phyloP scores from a whole-genome alignment of 1,139 yeast genomes.

The Spathaspora jeffriesii region DNA sequence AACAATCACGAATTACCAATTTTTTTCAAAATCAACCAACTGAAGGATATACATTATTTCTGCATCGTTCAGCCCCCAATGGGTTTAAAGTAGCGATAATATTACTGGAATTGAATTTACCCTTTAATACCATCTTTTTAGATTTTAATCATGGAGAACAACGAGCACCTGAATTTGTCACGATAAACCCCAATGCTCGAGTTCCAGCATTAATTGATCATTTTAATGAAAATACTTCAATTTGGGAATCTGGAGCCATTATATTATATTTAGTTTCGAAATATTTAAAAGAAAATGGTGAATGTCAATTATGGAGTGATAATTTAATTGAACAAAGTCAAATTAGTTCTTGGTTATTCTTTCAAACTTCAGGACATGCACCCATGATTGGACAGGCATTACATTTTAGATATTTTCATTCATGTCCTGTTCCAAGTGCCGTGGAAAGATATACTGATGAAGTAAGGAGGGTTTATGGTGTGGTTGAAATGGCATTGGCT shows the following conservation, averaged over 20 bases:
- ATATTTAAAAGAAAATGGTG: conserved; percentile 68
- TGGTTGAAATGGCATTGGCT: conserved; percentile 92
- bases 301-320: conserved; percentile 79
- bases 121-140: conserved; percentile 79
- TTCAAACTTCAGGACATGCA: conserved; percentile 96
- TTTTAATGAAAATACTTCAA: conserved; percentile 70
- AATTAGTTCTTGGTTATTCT: conserved; percentile 86
- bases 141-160: conserved; percentile 92
- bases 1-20: conserved; percentile 61
- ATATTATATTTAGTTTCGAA: conserved; percentile 74
- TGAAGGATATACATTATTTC: conserved; percentile 84
- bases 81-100: conserved; percentile 96
- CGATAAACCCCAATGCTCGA: conserved; percentile 91
- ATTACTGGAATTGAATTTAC: conserved; percentile 77
- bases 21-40: conserved; percentile 80
- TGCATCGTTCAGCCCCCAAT: conserved; percentile 94
- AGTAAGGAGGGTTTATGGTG: conserved; percentile 92
- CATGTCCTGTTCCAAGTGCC: conserved; percentile 85
- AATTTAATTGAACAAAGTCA: conserved; percentile 83
- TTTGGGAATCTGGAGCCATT: conserved; percentile 96
- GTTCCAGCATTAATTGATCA: conserved; percentile 96
- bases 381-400: conserved; percentile 98
- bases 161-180: conserved; percentile 88
- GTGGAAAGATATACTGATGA: conserved; percentile 92
- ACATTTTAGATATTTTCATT: conserved; percentile 90